Evolutionary conservation across 805 yeast species (phyloP).

Genomic region (Jamesozyma gamospora): DNA sequence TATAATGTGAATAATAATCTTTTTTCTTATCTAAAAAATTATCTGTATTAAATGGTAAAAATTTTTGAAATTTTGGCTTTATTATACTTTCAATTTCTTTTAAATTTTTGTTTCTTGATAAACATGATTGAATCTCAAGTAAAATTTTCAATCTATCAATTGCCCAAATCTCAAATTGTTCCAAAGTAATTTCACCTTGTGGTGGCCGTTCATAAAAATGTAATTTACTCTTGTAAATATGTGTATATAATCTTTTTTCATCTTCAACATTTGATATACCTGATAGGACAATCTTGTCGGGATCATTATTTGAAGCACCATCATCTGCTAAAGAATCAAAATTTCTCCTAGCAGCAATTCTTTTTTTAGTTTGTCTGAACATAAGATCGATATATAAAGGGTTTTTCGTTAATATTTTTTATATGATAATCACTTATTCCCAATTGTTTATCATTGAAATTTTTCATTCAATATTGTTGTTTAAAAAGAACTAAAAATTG

Average conservation of each 20-base stretch:
- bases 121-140: conserved; percentile 71
- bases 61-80: conserved; percentile 53
- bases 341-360: conserved; percentile 64
- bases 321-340: conserved; percentile 32
- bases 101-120: conserved; percentile 50
- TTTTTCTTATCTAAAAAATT: conserved; percentile 58
- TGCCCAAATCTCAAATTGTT: conserved; percentile 93
- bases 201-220: conserved; percentile 76
- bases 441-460: too few species aligned
- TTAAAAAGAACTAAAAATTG: too few species aligned
- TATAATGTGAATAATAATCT: conserved; percentile 88
- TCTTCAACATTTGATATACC: conserved; percentile 15
- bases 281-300: conserved; percentile 18
- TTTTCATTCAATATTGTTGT: too few species aligned
- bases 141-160: conserved; percentile 78
- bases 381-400: too few species aligned
- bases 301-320: conserved; percentile 10
- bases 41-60: conserved; percentile 45
- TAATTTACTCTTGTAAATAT: conserved; percentile 48
- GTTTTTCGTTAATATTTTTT: too few species aligned
- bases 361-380: conserved; percentile 67
- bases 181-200: conserved; percentile 73
- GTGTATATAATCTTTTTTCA: conserved; percentile 29
- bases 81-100: conserved; percentile 58
- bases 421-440: too few species aligned